Conservation (phyloP, 2,329 filamentous ascomycete genomes). For the Aureobasidium sp. region DNA sequence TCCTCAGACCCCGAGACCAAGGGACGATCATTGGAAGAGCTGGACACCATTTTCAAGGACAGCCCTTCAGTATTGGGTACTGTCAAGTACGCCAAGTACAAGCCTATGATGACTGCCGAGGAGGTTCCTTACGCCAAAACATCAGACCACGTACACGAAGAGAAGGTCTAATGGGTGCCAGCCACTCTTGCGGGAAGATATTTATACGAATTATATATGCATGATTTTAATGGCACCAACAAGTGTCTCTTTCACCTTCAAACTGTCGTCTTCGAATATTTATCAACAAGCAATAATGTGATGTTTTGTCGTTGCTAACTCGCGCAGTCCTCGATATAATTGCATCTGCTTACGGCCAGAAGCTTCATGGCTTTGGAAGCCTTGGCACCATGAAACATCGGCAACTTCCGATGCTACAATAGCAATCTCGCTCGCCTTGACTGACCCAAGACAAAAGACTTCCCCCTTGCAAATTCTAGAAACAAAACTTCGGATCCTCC, state of each 20-base stretch:
- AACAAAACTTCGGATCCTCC: not conserved
- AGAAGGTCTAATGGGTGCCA: constrained; percentile 5
- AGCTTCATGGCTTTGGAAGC: too few relatives aligned
- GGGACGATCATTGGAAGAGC: constrained; percentile 23
- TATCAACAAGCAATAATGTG: not conserved
- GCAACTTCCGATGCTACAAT: too few relatives aligned
- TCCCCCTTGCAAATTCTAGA: too few relatives aligned
- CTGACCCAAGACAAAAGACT: too few relatives aligned
- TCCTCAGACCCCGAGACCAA: constrained; percentile 19
- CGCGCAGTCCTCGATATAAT: too few relatives aligned
- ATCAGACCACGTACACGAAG: not conserved
- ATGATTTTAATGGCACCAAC: not conserved
- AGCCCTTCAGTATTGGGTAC: constrained; percentile 12
- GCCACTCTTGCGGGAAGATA: not conserved
- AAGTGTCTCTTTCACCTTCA: not conserved
- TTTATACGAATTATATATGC: not conserved
- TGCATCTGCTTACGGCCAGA: too few relatives aligned
- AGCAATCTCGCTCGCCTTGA: too few relatives aligned
- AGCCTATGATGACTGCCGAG: constrained; percentile 5
- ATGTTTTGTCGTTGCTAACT: too few relatives aligned
- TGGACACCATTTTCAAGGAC: constrained; percentile 22
- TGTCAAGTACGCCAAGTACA: constrained; percentile 13
- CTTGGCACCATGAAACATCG: too few relatives aligned
- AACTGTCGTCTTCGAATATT: too few relatives aligned
- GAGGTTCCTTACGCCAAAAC: constrained; percentile 9